Conservation (phyloP, 2,329 filamentous ascomycete genomes). For the Colletotrichum trifolii region DNA sequence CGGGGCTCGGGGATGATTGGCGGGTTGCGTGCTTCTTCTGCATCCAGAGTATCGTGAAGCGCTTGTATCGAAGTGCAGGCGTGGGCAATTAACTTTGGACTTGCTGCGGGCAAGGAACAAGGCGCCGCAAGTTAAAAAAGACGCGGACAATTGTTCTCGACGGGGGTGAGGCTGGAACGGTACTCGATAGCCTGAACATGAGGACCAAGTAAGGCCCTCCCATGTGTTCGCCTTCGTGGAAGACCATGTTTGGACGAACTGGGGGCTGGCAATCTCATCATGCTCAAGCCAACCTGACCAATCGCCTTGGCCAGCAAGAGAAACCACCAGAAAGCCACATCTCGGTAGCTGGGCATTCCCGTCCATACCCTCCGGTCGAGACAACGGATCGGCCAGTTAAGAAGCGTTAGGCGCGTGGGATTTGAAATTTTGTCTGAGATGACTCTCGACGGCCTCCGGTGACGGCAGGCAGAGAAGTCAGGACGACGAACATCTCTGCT, state of each 20-base stretch:
- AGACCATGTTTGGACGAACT: constrained; percentile 27
- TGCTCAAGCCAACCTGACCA: constrained; percentile 9
- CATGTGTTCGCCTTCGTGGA: background rate
- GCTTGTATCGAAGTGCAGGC: constrained; percentile 24
- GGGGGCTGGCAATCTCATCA: constrained; percentile 16
- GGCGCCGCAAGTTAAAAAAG: constrained; percentile 33
- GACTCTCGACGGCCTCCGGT: constrained; percentile 21
- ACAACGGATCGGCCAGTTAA: constrained; percentile 10
- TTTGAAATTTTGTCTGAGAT: constrained; percentile 23
- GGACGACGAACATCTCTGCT: constrained; percentile 15
- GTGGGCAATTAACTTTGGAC: constrained; percentile 33
- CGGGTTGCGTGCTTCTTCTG: constrained; percentile 34
- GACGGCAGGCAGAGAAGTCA: constrained; percentile 8
- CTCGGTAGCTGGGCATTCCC: constrained; percentile 27
- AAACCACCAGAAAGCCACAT: constrained; percentile 14
- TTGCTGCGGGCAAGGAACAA: constrained; percentile 33
- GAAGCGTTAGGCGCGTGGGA: constrained; percentile 11
- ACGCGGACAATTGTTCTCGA: constrained; percentile 30
- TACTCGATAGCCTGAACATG: constrained; percentile 27
- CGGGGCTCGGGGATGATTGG: constrained; percentile 26
- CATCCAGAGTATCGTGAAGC: constrained; percentile 32
- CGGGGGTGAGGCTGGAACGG: constrained; percentile 33
- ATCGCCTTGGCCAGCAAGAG: constrained; percentile 8
- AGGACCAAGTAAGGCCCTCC: constrained; percentile 12
- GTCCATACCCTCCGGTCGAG: constrained; percentile 3